Base-by-base conservation (phyloP, 768 basidiomycete species). In the Termitomyces sp. region DNA sequence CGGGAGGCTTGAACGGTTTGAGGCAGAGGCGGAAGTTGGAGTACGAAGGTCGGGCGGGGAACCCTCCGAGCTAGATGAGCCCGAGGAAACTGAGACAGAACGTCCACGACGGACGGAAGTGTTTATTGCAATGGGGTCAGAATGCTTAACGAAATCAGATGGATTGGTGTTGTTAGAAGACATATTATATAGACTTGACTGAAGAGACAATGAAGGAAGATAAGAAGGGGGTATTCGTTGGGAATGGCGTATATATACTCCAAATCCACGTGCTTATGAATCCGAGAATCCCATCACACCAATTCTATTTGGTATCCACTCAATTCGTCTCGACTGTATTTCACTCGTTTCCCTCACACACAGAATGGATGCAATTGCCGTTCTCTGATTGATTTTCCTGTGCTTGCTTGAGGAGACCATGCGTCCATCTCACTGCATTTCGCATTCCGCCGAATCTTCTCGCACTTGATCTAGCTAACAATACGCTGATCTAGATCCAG, bases 51-150 rank as follows among this genome's bases (percentile, higher is more conserved):
- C 80, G 2, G 79, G 77, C 13, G 82, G 75, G 1, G 86, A 82
- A 58, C 76, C 77, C 46, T 81, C 72, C 1, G 84, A 83, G 61
- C 73, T 76, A 16, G 84, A 83, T 0, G 85, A 83, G 39, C 76
- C 73, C 0, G 87, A 88, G 6, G 87, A 87, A 46, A 84, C 70
- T 0, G 88, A 90, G 46, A 76, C 68, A 15, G 88, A 88, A 55
- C 88, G 87, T 13, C 74, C 68, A 37, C 88, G 79, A 48, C 78
- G 74, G 7, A 45, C 52, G 34, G 72, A 65, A 44, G 75, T 69
- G 34, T 73, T 69, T 66, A 88, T 84, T 57, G 86, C 78, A 67
- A 91, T 91, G 52, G 89, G 89, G 46, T 81, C 78, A 22, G 88
- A 84, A 70, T 75, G 87, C 41, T 77, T 80, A 54, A 66, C 56